Evolutionary conservation across 768 basidiomycete species (phyloP).

Genomic region (Termitomyces sp.): DNA sequence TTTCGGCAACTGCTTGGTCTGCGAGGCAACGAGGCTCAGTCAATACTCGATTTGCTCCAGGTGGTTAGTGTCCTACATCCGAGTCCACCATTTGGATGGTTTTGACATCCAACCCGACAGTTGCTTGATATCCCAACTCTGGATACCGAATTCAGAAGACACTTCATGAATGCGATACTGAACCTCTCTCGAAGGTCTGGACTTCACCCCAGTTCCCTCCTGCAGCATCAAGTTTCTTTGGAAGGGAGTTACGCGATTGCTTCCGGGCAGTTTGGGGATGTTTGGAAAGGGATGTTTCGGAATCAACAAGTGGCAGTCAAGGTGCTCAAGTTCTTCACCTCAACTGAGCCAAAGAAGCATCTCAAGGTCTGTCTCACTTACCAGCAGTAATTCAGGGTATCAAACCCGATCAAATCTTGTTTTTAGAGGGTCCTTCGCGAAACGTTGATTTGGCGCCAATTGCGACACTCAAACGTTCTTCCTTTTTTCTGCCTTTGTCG

Average conservation of each 20-base stretch:
- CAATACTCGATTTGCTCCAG: slow-evolving; percentile 11
- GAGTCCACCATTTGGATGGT: too few species aligned
- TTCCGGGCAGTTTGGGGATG: slow-evolving; percentile 23
- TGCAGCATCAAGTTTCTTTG: slow-evolving; percentile 5
- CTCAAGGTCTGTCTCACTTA: slow-evolving; percentile 16
- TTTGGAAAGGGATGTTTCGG: slow-evolving; percentile 21
- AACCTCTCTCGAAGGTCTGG: slow-evolving; percentile 22
- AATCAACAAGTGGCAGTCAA: slow-evolving; percentile 25
- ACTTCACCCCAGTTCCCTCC: slow-evolving; percentile 20
- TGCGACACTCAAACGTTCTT: slow-evolving; percentile 12
- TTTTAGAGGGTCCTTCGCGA: slow-evolving; percentile 11
- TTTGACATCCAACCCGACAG: not conserved
- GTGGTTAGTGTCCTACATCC: not conserved
- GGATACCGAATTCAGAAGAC: slow-evolving; percentile 4
- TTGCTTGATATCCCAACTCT: slow-evolving; percentile 8
- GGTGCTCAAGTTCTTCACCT: slow-evolving; percentile 15
- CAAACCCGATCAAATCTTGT: not conserved
- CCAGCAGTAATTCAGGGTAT: not conserved
- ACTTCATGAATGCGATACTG: slow-evolving; percentile 11
- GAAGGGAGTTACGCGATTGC: slow-evolving; percentile 13
- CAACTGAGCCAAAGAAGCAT: slow-evolving; percentile 13
- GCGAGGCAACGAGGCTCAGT: slow-evolving; percentile 2
- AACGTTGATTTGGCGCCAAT: slow-evolving; percentile 12
- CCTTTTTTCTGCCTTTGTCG: slow-evolving; percentile 10
- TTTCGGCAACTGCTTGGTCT: slow-evolving; percentile 1